Conservation (phyloP, 805 yeast genomes). For the Cyberlindnera mycetangii region DNA sequence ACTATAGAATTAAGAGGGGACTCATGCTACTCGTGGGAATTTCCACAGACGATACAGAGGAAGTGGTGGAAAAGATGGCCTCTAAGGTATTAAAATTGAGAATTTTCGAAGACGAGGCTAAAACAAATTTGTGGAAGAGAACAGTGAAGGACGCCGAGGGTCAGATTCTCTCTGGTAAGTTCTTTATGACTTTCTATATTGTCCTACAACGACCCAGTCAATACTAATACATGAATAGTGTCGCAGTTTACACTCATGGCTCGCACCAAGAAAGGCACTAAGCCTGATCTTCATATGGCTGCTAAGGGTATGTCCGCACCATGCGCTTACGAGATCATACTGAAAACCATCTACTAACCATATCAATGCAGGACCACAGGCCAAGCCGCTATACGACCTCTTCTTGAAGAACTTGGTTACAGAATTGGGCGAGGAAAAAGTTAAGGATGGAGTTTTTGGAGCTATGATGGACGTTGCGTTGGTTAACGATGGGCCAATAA, state of each 20-base stretch:
- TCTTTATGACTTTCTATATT: background rate
- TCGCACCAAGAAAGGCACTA: constrained; percentile 82
- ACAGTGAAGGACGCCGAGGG: constrained; percentile 60
- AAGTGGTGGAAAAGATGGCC: constrained; percentile 68
- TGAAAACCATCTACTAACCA: constrained; percentile 33
- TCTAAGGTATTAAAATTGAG: constrained; percentile 63
- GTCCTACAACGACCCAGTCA: background rate
- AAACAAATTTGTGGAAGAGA: constrained; percentile 70
- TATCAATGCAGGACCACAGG: constrained; percentile 69
- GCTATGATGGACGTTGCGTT: constrained; percentile 95
- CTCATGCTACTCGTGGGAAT: constrained; percentile 83
- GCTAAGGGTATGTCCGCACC: constrained; percentile 60
- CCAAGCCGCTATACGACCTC: constrained; percentile 40
- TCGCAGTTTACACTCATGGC: constrained; percentile 93
- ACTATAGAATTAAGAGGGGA: constrained; percentile 57
- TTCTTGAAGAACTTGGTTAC: constrained; percentile 47
- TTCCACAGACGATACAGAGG: constrained; percentile 69
- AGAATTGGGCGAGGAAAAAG: constrained; percentile 60
- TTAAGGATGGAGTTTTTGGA: constrained; percentile 88
- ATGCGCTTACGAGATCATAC: constrained; percentile 36
- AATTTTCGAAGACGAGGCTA: constrained; percentile 71
- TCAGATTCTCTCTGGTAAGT: constrained; percentile 61
- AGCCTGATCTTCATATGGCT: constrained; percentile 92
- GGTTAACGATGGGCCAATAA: constrained; percentile 92
- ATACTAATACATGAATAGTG: constrained; percentile 35